phyloP scores from a whole-genome alignment of 805 yeast genomes.

The Metschnikowia lochheadii region DNA sequence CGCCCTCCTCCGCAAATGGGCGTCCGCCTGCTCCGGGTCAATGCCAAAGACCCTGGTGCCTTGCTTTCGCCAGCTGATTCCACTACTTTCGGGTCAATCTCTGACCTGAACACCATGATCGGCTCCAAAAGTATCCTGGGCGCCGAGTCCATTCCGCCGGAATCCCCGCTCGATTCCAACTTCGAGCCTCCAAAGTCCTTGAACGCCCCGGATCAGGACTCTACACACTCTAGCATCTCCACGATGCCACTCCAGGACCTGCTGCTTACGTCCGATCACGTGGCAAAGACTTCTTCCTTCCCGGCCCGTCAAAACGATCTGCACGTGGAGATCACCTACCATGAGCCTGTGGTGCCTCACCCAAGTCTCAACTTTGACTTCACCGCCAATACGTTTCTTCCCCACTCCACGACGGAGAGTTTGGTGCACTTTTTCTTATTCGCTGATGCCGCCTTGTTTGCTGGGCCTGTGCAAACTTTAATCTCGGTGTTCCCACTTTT shows the following conservation, averaged over 20 bases:
- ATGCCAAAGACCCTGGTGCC: neutral
- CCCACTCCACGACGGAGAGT: conserved; percentile 63
- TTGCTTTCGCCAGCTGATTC: neutral
- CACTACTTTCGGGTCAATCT: neutral
- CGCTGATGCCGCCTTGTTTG: conserved; percentile 14
- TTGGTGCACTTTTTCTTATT: conserved; percentile 68
- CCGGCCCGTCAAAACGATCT: neutral
- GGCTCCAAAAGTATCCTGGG: neutral
- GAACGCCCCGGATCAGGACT: neutral
- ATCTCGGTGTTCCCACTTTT: conserved; percentile 32
- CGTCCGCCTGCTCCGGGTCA: conserved; percentile 15
- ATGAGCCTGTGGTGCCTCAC: conserved; percentile 28
- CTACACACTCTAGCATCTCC: neutral
- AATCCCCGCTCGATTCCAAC: neutral
- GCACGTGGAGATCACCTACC: conserved; percentile 20
- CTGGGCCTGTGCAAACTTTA: conserved; percentile 13
- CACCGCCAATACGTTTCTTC: conserved; percentile 28
- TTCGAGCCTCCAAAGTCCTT: neutral
- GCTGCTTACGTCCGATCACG: neutral
- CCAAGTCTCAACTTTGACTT: conserved; percentile 43
- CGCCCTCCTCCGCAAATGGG: conserved; percentile 17
- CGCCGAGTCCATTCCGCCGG: neutral
- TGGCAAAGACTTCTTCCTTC: neutral
- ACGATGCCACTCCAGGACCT: conserved; percentile 1
- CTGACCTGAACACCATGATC: neutral